phyloP scores from a whole-genome alignment of 2,329 filamentous ascomycete species.

The Aspergillus sp. region DNA sequence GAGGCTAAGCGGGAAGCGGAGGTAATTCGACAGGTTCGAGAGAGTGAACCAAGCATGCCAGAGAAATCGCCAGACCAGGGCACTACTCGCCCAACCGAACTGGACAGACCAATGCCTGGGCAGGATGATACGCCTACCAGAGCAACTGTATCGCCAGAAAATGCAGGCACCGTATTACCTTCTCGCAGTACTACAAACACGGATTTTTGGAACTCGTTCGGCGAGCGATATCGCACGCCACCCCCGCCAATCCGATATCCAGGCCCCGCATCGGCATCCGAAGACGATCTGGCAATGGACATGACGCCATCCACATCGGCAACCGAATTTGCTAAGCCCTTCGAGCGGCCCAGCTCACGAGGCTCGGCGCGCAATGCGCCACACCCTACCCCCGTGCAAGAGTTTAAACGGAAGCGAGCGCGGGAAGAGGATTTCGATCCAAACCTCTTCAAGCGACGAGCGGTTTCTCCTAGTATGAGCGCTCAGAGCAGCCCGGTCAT shows the following conservation, averaged over 20 bases:
- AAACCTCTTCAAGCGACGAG: constrained; percentile 77
- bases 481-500: constrained; percentile 82
- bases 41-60: constrained; percentile 64
- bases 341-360: constrained; percentile 28
- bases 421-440: constrained; percentile 88
- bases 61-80: constrained; percentile 37
- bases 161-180: constrained; percentile 67
- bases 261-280: constrained; percentile 42
- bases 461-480: constrained; percentile 85
- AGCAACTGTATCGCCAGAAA: constrained; percentile 41
- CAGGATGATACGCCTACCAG: constrained; percentile 17
- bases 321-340: constrained; percentile 24
- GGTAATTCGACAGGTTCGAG: constrained; percentile 88
- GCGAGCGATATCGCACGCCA: constrained; percentile 58
- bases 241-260: constrained; percentile 53
- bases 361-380: constrained; percentile 36
- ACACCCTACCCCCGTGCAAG: constrained; percentile 51
- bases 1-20: constrained; percentile 88
- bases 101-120: background rate
- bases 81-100: constrained; percentile 32
- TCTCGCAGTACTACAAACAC: constrained; percentile 63
- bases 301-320: constrained; percentile 30
- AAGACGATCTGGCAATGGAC: constrained; percentile 34
- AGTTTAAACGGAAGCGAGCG: constrained; percentile 71
- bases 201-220: constrained; percentile 73